phyloP scores from a whole-genome alignment of 176 grass and related monocot genomes.

The Poa pratensis region DNA sequence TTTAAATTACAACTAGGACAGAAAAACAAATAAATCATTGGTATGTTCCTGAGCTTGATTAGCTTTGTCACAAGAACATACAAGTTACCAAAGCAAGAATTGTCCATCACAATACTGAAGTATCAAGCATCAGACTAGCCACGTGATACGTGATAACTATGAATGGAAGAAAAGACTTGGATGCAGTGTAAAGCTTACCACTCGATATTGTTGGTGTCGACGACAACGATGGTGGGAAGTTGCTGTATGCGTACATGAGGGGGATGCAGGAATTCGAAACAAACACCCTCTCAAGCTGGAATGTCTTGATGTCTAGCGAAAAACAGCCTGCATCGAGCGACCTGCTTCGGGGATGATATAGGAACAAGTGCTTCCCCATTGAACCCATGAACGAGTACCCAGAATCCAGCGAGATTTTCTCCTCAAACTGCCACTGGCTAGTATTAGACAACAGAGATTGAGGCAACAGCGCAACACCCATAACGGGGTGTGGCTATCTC shows the following conservation, averaged over 20 bases:
- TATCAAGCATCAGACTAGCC: not conserved
- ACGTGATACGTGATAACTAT: not conserved
- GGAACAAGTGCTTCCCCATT: not conserved
- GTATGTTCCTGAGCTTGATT: not conserved
- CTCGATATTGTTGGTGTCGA: not conserved
- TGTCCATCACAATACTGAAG: not conserved
- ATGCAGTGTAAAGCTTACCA: not conserved
- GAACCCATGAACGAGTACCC: not conserved
- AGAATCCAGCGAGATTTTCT: not conserved
- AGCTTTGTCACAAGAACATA: not conserved
- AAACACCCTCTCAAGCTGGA: not conserved
- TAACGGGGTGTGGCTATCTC: too few relatives aligned
- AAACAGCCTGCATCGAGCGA: not conserved
- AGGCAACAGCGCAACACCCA: too few relatives aligned
- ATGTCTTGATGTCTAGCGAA: not conserved
- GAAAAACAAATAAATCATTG: not conserved
- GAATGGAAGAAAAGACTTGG: not conserved
- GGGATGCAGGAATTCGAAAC: not conserved
- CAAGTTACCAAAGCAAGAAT: not conserved
- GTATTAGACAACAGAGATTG: too few relatives aligned
- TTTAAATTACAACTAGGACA: not conserved
- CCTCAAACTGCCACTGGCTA: not conserved
- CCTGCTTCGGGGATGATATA: not conserved
- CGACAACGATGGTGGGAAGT: not conserved
- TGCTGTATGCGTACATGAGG: not conserved